Percentiles rank a stretch among this genome's conserved stretches.
Conservation (phyloP, 148 eudicot genomes). For the Nyssa sinensis region DNA sequence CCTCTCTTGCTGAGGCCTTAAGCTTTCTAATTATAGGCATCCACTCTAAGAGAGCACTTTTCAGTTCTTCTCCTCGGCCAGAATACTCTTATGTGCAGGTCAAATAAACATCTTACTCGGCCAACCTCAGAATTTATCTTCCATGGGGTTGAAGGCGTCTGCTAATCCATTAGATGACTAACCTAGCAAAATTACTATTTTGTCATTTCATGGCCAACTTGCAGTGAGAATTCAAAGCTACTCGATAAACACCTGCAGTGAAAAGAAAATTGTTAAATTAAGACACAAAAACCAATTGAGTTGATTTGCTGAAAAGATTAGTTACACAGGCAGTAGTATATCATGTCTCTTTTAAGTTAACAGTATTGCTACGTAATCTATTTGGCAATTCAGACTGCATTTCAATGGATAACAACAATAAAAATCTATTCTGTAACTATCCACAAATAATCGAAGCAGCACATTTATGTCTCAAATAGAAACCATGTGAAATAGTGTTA, state of each 20-base stretch:
- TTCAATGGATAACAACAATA: too few relatives aligned
- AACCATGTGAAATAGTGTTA: too few relatives aligned
- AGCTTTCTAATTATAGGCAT: conserved; percentile 8
- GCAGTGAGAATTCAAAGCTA: conserved; percentile 10
- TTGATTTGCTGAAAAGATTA: neutral
- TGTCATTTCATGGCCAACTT: conserved; percentile 6
- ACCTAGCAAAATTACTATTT: conserved; percentile 3
- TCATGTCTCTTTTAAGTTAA: neutral
- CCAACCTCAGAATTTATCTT: conserved; percentile 6
- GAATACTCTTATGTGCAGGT: neutral
- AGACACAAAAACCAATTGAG: neutral
- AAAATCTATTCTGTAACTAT: too few relatives aligned
- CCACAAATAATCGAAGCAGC: too few relatives aligned
- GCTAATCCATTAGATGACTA: conserved; percentile 8
- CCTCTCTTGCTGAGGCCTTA: neutral
- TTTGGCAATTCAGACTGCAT: neutral
- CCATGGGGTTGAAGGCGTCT: neutral
- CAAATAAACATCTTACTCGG: neutral
- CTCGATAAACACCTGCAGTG: conserved; percentile 17
- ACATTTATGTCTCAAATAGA: too few relatives aligned
- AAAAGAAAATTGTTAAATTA: neutral
- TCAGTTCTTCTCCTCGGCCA: neutral
- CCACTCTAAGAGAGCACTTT: conserved; percentile 1
- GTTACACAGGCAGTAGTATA: neutral
- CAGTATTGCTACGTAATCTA: too few relatives aligned